Base-by-base conservation (phyloP, 208 protist species). In the Trypanosoma mega region DNA sequence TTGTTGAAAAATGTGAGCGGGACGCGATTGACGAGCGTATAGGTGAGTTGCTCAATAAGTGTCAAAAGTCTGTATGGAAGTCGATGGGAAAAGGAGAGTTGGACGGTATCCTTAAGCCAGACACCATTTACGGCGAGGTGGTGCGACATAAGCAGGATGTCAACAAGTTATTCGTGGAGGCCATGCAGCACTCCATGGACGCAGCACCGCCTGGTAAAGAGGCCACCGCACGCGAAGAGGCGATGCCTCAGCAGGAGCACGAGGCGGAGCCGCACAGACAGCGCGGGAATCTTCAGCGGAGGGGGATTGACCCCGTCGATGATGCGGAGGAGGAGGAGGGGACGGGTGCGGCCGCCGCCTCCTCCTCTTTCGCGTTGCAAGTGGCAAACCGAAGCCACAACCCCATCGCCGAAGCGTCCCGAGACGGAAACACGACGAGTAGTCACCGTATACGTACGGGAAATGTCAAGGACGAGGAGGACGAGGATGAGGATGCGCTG, bases 11-110 rank as follows among this genome's bases (percentile, higher is more conserved):
- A 53, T 77, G 82, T 18, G 90, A 96, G 59, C 72, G 83, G 2
- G 76, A 88, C 21, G 90, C 90, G 2, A 94, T 96, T 53, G 86
- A 87, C 37, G 87, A 93, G 49, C 77, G 75, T 16, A 68, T 96
- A n/a, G 56, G 66, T 39, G 76, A 88, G 55, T 66, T 96, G 33
- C 58, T 93, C 29, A 76, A 81, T 62, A 68, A 72, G 3, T 79
- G 81, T 34, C 86, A 92, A 67, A 88, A 85, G 53, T 64, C 58
- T 18, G 72, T 92, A 20, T 96, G 86, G 85, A 68, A 76, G 9
- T 62, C 65, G 31, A 62, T 96, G 52, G 60, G 71, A n/a, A 69
- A 78, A 46, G 82, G 82, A 0, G 71, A 73, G n/a, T 67, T 64
- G 3, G 86, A 88, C 12, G 62, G 50, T 23, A 81, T 92, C 36